Evolutionary conservation across 129 eudicot species (phyloP).

Genomic region (Cynara cardunculus): DNA sequence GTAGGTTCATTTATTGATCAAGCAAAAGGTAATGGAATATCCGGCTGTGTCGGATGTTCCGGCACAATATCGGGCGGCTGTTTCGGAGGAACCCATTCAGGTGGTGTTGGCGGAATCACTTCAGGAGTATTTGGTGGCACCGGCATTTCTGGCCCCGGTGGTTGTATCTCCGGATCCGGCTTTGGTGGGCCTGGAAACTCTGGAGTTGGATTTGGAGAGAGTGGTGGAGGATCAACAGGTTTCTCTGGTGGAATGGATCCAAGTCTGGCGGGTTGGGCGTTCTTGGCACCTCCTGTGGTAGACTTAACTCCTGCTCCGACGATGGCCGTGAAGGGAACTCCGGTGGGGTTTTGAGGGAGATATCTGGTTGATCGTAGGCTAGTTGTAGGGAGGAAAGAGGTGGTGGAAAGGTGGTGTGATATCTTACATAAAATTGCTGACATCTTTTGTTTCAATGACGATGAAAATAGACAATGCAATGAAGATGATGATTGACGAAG

Average conservation of each 20-base stretch:
- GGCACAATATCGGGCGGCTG: constrained; percentile 15
- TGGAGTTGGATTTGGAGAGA: constrained; percentile 18
- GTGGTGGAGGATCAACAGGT: constrained; percentile 25
- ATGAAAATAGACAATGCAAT: not conserved
- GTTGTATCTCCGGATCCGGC: constrained; percentile 26
- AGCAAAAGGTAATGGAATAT: constrained; percentile 17
- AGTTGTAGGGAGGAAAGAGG: constrained; percentile 3
- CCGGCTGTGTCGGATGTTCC: constrained; percentile 6
- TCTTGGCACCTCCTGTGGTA: constrained; percentile 5
- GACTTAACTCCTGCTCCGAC: constrained; percentile 1
- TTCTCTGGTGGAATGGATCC: constrained; percentile 21
- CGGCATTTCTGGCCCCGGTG: constrained; percentile 32
- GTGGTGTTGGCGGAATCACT: constrained; percentile 17
- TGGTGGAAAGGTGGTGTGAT: not conserved
- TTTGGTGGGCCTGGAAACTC: constrained; percentile 26
- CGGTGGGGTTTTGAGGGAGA: constrained; percentile 8
- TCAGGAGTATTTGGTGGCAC: constrained; percentile 30
- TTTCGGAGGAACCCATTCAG: constrained; percentile 27
- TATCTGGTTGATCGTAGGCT: not conserved
- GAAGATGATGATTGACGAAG: not conserved
- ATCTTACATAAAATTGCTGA: constrained; percentile 9
- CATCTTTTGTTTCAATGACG: not conserved
- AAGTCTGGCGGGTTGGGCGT: constrained; percentile 19
- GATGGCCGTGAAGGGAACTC: not conserved
- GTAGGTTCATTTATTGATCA: too few species aligned